Evolutionary conservation across 2,329 filamentous ascomycete genomes (phyloP).

Genomic region (Ilyonectria destructans): DNA sequence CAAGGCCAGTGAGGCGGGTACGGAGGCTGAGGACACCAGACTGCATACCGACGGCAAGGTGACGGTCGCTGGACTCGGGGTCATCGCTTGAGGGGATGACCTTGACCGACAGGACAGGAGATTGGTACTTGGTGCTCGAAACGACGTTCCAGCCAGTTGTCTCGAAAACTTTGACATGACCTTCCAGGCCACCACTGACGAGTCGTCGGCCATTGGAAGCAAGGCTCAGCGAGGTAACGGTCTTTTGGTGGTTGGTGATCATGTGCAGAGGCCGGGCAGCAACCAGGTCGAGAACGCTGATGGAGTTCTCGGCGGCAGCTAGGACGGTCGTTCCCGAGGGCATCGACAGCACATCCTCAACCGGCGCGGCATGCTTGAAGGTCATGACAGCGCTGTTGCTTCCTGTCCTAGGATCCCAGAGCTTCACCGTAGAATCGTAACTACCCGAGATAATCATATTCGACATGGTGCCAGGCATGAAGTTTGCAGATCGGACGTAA

Average conservation of each 20-base stretch:
- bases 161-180: constrained; percentile 97
- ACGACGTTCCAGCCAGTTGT: constrained; percentile 96
- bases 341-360: constrained; percentile 91
- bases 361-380: constrained; percentile 92
- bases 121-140: constrained; percentile 93
- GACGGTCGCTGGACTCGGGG: constrained; percentile 81
- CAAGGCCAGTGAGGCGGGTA: constrained; percentile 87
- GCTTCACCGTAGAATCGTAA: constrained; percentile 92
- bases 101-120: constrained; percentile 87
- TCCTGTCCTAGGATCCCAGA: constrained; percentile 91
- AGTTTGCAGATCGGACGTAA: constrained; percentile 90
- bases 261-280: constrained; percentile 90
- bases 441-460: constrained; percentile 90
- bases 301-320: constrained; percentile 86
- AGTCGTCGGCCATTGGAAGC: constrained; percentile 87
- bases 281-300: constrained; percentile 93
- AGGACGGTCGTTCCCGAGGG: constrained; percentile 89
- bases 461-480: constrained; percentile 82
- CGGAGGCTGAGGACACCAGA: constrained; percentile 92
- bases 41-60: constrained; percentile 95
- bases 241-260: constrained; percentile 97
- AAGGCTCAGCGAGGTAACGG: constrained; percentile 88
- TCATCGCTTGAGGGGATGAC: constrained; percentile 71
- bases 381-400: constrained; percentile 82
- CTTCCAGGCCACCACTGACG: constrained; percentile 91